These are phyloP conservation scores for Wallacemonas sp. DNA, from an alignment of 208 protist species.

Conservation along the genomic window DNA sequence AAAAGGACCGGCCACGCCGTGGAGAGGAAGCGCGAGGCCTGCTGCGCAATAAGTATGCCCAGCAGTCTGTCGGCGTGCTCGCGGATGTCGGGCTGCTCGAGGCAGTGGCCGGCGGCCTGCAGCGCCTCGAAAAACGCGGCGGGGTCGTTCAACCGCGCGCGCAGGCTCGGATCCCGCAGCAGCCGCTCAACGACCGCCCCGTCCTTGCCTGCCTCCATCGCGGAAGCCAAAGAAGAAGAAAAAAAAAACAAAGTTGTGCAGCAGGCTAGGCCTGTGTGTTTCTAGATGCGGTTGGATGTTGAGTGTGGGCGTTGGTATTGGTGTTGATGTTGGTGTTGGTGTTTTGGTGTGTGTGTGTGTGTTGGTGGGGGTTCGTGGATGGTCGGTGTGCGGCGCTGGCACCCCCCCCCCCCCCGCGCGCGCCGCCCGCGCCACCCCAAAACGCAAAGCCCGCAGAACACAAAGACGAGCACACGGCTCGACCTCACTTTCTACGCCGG, in stretches of 20 bases:
- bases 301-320: not conserved
- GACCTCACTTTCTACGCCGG: too few species aligned
- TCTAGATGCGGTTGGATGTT: not conserved
- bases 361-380: not conserved
- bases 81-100: not conserved
- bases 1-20: slow-evolving; percentile 61
- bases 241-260: too few species aligned
- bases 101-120: slow-evolving; percentile 4
- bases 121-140: slow-evolving; percentile 14
- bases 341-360: not conserved
- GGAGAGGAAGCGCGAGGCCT: slow-evolving; percentile 15
- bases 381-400: not conserved
- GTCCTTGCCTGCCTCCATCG: not conserved
- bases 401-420: not conserved
- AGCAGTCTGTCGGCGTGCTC: slow-evolving; percentile 11
- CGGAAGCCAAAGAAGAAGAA: too few species aligned
- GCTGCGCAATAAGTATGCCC: slow-evolving; percentile 3
- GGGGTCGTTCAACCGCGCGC: not conserved
- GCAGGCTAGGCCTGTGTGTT: not conserved
- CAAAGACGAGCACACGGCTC: too few species aligned
- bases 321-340: not conserved
- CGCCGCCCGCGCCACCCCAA: not conserved
- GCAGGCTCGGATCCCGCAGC: not conserved
- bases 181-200: not conserved
- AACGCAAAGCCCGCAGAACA: too few species aligned